phyloP scores from a whole-genome alignment of 2,329 filamentous ascomycete genomes.

The Diaporthe velutina region DNA sequence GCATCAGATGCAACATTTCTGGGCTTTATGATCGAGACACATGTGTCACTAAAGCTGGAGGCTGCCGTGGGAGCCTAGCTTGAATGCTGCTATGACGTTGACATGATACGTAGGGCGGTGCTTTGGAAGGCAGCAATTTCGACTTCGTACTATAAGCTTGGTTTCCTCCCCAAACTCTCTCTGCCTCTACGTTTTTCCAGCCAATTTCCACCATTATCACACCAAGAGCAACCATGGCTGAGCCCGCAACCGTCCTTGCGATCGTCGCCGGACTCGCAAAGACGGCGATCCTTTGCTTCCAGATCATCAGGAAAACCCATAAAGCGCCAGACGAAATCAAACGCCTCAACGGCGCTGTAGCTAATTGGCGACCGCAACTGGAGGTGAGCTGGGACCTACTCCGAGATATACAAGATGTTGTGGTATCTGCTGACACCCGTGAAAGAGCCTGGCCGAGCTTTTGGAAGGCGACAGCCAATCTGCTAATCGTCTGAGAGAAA shows the following conservation, averaged over 20 bases:
- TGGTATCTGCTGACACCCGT: neutral
- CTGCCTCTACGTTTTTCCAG: neutral
- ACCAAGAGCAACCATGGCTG: conserved; percentile 2
- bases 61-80: neutral
- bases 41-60: neutral
- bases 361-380: conserved; percentile 3
- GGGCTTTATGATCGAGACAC: neutral
- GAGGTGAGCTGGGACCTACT: neutral
- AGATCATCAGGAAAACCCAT: neutral
- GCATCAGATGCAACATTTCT: too few species aligned
- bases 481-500: neutral
- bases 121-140: too few species aligned
- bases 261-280: neutral
- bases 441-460: neutral
- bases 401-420: too few species aligned
- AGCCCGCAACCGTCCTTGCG: neutral
- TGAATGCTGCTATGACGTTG: neutral
- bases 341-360: neutral
- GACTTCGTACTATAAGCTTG: neutral
- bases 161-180: neutral
- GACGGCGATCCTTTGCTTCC: neutral
- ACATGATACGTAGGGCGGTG: neutral
- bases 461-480: neutral
- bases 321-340: neutral
- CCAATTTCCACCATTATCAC: neutral